Percentiles rank a stretch among this genome's conserved stretches.
Evolutionary conservation across 805 yeast genomes (phyloP).

Genomic region (Kockiozyma suomiensis): DNA sequence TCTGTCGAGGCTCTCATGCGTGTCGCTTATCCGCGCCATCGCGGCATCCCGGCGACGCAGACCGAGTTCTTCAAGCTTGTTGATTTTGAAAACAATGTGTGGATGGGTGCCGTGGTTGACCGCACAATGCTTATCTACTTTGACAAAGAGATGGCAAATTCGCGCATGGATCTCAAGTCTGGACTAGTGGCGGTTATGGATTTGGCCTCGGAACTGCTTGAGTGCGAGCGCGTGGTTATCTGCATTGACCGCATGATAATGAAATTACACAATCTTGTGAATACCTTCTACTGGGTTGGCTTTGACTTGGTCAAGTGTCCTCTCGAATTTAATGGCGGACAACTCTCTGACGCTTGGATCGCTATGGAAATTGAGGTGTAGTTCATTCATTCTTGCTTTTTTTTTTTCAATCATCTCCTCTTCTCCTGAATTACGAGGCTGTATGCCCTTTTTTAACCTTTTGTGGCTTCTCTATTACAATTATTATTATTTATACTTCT

Average conservation of each 20-base stretch:
- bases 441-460: neutral
- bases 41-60: constrained; percentile 8
- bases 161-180: constrained; percentile 23
- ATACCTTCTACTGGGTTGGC: constrained; percentile 35
- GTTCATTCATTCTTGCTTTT: neutral
- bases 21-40: constrained; percentile 26
- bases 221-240: constrained; percentile 33
- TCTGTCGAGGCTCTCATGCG: constrained; percentile 27
- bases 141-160: constrained; percentile 25
- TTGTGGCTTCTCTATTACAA: neutral
- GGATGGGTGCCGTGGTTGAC: constrained; percentile 35
- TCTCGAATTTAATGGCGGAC: constrained; percentile 19
- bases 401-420: neutral
- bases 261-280: constrained; percentile 19
- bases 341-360: constrained; percentile 33
- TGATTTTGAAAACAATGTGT: constrained; percentile 28
- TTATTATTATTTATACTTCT: neutral
- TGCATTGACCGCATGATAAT: constrained; percentile 32
- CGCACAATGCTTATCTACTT: constrained; percentile 30
- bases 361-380: constrained; percentile 35
- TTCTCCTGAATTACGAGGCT: neutral
- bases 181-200: constrained; percentile 35
- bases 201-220: constrained; percentile 35
- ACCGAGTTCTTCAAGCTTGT: constrained; percentile 23
- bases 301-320: constrained; percentile 32